Evolutionary conservation across 31 red algal species (phyloP).

Genomic region (Endocladia muricata): DNA sequence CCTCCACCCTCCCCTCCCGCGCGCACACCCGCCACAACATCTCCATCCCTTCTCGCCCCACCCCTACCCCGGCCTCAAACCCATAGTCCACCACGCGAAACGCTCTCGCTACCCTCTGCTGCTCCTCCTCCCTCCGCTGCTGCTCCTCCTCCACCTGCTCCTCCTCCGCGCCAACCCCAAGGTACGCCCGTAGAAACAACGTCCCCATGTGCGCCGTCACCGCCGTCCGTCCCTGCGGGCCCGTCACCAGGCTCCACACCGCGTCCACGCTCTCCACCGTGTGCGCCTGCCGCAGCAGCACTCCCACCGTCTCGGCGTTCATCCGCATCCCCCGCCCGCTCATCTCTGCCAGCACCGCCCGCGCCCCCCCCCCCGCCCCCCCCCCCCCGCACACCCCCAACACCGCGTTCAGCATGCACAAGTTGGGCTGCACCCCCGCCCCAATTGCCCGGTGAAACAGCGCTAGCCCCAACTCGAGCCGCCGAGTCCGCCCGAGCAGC

Average conservation of each 20-base stretch:
- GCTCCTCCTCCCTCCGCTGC: no score
- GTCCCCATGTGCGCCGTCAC: not conserved
- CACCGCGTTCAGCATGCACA: constrained; percentile 45
- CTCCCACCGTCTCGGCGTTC: constrained; percentile 34
- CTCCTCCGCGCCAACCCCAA: not conserved
- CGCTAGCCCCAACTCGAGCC: constrained; percentile 26
- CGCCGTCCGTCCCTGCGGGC: not conserved
- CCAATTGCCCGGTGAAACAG: constrained; percentile 58
- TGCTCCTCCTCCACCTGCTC: not conserved
- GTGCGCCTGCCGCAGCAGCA: constrained; percentile 18
- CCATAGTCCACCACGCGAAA: no score
- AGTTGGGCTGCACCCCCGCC: constrained; percentile 33
- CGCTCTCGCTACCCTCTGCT: no score
- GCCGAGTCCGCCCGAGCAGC: constrained; percentile 24
- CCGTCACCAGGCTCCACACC: not conserved
- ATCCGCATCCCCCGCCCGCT: constrained; percentile 13
- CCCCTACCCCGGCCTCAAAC: not conserved
- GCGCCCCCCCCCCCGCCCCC: constrained; percentile 23
- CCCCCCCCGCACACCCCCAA: constrained; percentile 28
- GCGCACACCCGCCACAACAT: not conserved
- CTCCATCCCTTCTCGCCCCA: not conserved
- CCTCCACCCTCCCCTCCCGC: constrained; percentile 10
- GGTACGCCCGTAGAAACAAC: not conserved
- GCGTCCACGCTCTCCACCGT: constrained; percentile 5
- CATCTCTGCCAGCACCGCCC: constrained; percentile 50